phyloP scores from a whole-genome alignment of 371 early-diverging fungal genomes.

The Syncephalastrum monosporum region DNA sequence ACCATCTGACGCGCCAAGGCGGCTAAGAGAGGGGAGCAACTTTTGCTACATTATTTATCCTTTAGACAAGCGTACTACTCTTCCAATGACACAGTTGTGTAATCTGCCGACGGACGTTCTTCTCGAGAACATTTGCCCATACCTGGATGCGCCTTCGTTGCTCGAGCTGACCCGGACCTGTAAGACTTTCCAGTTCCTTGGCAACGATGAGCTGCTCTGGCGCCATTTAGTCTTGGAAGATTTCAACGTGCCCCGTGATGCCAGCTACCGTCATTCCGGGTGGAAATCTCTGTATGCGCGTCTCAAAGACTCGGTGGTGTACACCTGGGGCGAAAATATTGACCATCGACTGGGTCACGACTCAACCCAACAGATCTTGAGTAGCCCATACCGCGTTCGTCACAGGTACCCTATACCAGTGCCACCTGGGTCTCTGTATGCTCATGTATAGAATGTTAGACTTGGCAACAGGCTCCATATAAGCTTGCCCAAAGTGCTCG shows the following conservation, averaged over 20 bases:
- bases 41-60: background rate
- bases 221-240: conserved; percentile 30
- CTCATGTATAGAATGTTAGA: too few species aligned
- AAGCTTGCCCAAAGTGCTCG: conserved; percentile 23
- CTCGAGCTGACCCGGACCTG: conserved; percentile 19
- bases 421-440: too few species aligned
- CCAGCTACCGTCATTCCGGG: conserved; percentile 31
- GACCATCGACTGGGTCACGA: conserved; percentile 30
- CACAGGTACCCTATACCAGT: background rate
- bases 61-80: background rate
- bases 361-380: background rate
- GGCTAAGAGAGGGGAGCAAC: too few species aligned
- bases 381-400: background rate
- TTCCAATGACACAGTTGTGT: conserved; percentile 5
- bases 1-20: too few species aligned
- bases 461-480: too few species aligned
- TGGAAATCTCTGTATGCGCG: conserved; percentile 41
- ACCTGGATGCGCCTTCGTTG: conserved; percentile 23
- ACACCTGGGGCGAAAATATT: conserved; percentile 43
- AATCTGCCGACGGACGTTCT: conserved; percentile 22
- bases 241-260: conserved; percentile 33
- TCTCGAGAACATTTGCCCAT: conserved; percentile 23
- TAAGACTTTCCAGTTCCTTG: conserved; percentile 20
- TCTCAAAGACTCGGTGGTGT: conserved; percentile 29
- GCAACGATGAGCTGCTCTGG: conserved; percentile 43